A percentile compares a stretch with the other conserved stretches of the same genome.
phyloP scores from a whole-genome alignment of 2,329 filamentous ascomycete species.

The Trichothecium sympodiale region DNA sequence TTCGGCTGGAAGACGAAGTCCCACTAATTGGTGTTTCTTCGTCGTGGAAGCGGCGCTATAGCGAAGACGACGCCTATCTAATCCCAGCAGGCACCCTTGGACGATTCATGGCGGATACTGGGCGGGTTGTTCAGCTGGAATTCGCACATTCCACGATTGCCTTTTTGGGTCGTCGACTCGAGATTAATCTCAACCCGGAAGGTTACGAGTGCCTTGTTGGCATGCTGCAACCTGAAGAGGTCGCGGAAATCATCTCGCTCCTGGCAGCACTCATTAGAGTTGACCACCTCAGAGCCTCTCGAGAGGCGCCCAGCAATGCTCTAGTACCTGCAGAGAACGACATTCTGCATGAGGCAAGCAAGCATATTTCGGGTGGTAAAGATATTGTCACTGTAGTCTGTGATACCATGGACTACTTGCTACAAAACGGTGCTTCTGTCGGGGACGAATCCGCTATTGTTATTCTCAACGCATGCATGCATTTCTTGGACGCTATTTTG shows the following conservation, averaged over 20 bases:
- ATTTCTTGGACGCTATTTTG: conserved; percentile 67
- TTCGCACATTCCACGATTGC: conserved; percentile 69
- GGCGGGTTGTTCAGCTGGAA: conserved; percentile 65
- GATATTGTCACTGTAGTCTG: conserved; percentile 77
- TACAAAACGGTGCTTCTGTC: conserved; percentile 44
- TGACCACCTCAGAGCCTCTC: conserved; percentile 27
- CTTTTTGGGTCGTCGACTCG: conserved; percentile 66
- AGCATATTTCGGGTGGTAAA: conserved; percentile 45
- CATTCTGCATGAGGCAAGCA: conserved; percentile 43
- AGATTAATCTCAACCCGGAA: conserved; percentile 51
- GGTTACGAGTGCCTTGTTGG: conserved; percentile 41
- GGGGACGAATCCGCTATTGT: conserved; percentile 56
- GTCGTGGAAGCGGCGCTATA: conserved; percentile 29
- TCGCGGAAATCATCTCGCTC: conserved; percentile 63
- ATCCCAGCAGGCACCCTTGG: conserved; percentile 58
- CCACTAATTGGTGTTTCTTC: conserved; percentile 46
- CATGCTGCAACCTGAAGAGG: conserved; percentile 46
- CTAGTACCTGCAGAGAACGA: conserved; percentile 23
- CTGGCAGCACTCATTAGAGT: conserved; percentile 58
- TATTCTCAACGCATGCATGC: conserved; percentile 58
- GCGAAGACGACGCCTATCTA: conserved; percentile 41
- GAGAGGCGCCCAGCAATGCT: conserved; percentile 14
- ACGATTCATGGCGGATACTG: conserved; percentile 66
- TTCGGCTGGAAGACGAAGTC: conserved; percentile 55
- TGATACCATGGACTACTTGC: conserved; percentile 67